These are phyloP conservation scores for Populus euphratica DNA, from an alignment of 345 rosid genomes.

Conservation along the genomic window DNA sequence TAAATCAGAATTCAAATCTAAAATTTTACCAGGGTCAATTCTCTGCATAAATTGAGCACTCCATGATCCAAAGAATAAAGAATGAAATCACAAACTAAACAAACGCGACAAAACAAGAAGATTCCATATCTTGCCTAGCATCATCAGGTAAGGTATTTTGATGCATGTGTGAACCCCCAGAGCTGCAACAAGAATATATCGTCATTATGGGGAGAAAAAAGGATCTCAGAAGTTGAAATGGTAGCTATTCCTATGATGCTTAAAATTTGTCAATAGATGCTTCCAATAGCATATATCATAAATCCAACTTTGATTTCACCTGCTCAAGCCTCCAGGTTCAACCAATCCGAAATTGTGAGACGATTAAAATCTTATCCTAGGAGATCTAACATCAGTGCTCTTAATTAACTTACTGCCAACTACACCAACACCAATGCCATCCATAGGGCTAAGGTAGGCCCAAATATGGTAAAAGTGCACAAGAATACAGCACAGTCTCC, in stretches of 20 bases:
- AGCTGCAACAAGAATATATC: slow-evolving; percentile 46
- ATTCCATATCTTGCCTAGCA: slow-evolving; percentile 1
- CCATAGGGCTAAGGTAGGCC: neutral
- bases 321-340: neutral
- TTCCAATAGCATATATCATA: neutral
- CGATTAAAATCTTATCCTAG: neutral
- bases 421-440: neutral
- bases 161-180: slow-evolving; percentile 74
- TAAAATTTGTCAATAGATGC: neutral
- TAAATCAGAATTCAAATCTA: neutral
- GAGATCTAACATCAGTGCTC: neutral
- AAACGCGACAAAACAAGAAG: neutral
- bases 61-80: slow-evolving; percentile 18
- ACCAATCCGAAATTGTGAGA: neutral
- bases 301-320: neutral
- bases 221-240: neutral
- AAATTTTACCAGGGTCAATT: neutral
- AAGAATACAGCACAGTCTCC: neutral
- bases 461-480: neutral
- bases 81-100: slow-evolving; percentile 1
- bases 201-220: neutral
- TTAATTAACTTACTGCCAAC: neutral
- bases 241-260: neutral
- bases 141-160: slow-evolving; percentile 41
- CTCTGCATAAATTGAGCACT: neutral